These are phyloP conservation scores for Leccinum subspadiceum DNA, from an alignment of 1,284 basidiomycete genomes.

Conservation along the genomic window DNA sequence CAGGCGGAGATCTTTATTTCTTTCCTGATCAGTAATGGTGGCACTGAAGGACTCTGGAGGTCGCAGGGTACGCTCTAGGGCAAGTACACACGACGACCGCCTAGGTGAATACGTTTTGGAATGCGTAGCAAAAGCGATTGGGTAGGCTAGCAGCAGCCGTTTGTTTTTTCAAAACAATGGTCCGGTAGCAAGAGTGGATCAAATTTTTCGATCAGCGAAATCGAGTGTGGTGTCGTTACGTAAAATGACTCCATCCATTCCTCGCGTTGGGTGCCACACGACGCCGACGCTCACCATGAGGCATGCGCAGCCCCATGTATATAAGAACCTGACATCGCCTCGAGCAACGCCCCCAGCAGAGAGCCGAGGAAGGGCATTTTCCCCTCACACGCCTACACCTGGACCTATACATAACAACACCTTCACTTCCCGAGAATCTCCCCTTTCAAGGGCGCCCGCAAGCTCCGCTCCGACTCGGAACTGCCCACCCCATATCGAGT, in stretches of 20 bases:
- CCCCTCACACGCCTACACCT: conserved; percentile 15
- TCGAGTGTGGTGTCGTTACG: conserved; percentile 19
- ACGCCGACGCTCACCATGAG: conserved; percentile 18
- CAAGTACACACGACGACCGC: conserved; percentile 35
- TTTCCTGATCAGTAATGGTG: conserved; percentile 72
- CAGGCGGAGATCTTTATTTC: conserved; percentile 77
- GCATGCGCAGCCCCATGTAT: conserved; percentile 12
- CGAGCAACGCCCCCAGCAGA: conserved; percentile 15
- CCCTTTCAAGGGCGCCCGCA: conserved; percentile 11
- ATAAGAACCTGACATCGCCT: conserved; percentile 26
- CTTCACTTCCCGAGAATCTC: conserved; percentile 3
- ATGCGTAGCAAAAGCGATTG: conserved; percentile 25
- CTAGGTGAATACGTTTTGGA: conserved; percentile 26
- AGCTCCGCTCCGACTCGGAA: conserved; percentile 24
- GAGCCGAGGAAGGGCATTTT: conserved; percentile 12
- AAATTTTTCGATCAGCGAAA: conserved; percentile 3
- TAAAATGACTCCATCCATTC: conserved; percentile 22
- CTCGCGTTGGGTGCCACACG: neutral
- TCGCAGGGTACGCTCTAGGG: conserved; percentile 31
- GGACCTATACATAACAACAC: conserved; percentile 20
- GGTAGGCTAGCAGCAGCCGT: neutral
- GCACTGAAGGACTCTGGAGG: conserved; percentile 38
- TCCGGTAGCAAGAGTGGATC: neutral
- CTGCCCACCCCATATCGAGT: conserved; percentile 14
- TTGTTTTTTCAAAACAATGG: neutral